These are phyloP conservation scores for Arabidopsis suecica DNA, from an alignment of 345 rosid species.

Conservation along the genomic window DNA sequence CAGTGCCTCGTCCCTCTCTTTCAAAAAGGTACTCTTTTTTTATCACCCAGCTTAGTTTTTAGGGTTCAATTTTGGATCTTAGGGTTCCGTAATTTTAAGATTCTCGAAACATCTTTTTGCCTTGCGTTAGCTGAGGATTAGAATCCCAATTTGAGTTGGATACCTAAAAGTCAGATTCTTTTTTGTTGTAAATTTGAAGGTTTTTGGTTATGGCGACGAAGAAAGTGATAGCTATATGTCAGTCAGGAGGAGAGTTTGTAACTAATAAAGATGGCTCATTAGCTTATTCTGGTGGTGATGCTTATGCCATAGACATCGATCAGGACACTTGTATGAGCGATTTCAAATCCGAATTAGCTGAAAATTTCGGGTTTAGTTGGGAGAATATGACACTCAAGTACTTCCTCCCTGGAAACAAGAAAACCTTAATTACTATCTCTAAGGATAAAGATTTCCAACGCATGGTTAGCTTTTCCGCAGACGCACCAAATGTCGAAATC, in stretches of 20 bases:
- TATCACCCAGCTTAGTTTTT: background rate
- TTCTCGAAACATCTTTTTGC: background rate
- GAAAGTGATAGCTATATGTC: conserved; percentile 92
- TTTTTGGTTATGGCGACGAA: conserved; percentile 62
- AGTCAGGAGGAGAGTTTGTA: conserved; percentile 88
- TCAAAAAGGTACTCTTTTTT: conserved; percentile 26
- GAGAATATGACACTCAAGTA: conserved; percentile 72
- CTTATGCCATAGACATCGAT: conserved; percentile 80
- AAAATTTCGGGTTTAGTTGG: conserved; percentile 63
- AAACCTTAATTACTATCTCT: conserved; percentile 81
- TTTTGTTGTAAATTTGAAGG: background rate
- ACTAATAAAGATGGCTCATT: conserved; percentile 67
- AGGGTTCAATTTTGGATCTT: background rate
- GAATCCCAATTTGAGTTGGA: background rate
- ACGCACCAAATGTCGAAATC: conserved; percentile 65
- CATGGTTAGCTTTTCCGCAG: conserved; percentile 74
- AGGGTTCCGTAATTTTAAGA: conserved; percentile 11
- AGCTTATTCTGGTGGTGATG: conserved; percentile 76
- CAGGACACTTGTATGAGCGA: conserved; percentile 56
- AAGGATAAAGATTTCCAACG: conserved; percentile 88
- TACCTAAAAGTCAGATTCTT: background rate
- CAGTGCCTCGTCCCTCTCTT: conserved; percentile 19
- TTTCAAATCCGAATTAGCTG: conserved; percentile 78
- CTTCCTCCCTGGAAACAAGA: conserved; percentile 87
- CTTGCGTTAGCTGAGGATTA: conserved; percentile 1